These are phyloP conservation scores for Beauveria sp. DNA, from an alignment of 2,329 filamentous ascomycete genomes.

Conservation along the genomic window DNA sequence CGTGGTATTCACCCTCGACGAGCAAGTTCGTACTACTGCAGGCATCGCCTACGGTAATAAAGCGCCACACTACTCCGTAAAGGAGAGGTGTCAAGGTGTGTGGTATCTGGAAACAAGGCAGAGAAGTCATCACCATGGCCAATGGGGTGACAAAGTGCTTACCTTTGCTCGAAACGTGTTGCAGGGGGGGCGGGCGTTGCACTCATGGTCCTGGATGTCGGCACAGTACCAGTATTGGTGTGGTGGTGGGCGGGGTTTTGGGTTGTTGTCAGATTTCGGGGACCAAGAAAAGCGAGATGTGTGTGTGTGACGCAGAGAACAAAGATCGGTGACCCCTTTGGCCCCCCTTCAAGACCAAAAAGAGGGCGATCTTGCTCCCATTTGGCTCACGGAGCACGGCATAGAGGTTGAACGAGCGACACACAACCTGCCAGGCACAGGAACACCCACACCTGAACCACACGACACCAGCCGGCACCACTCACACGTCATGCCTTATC, in stretches of 20 bases:
- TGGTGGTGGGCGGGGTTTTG: neutral
- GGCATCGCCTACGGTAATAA: conserved; percentile 1
- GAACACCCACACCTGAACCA: neutral
- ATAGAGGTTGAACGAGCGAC: conserved; percentile 6
- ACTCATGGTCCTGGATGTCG: neutral
- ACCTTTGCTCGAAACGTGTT: neutral
- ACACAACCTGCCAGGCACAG: neutral
- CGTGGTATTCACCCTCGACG: conserved; percentile 7
- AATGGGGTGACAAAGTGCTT: neutral
- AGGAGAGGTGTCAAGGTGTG: no score
- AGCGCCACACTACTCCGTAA: no score
- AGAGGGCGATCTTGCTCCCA: neutral
- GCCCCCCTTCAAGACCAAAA: neutral
- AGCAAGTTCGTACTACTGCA: neutral
- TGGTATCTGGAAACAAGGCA: no score
- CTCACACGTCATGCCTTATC: neutral
- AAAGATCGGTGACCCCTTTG: neutral
- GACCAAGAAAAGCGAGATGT: neutral
- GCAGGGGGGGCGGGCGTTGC: conserved; percentile 10
- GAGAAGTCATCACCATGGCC: no score
- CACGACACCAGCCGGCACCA: neutral
- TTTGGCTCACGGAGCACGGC: conserved; percentile 3
- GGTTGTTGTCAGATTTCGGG: conserved; percentile 3
- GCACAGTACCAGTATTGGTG: neutral
- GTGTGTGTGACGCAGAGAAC: neutral